Percentiles rank a stretch among this genome's conserved stretches.
Evolutionary conservation across 2,329 filamentous ascomycete genomes (phyloP).

Genomic region (Fusarium redolens): DNA sequence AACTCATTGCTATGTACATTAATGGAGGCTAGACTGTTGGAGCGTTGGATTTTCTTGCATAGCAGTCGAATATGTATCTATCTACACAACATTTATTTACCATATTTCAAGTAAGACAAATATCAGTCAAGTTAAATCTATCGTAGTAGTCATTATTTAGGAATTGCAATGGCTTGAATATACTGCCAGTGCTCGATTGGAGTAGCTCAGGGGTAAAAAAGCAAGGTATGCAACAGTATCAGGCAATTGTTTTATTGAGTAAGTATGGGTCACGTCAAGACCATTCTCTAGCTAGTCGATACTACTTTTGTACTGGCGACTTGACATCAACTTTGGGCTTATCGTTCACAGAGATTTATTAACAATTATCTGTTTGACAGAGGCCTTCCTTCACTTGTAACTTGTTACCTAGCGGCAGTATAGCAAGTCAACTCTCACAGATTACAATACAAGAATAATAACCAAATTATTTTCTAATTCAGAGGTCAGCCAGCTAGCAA

Average conservation of each 20-base stretch:
- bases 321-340: background rate
- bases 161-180: background rate
- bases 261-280: background rate
- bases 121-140: background rate
- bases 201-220: background rate
- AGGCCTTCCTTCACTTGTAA: background rate
- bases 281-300: too few species aligned
- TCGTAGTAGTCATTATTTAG: background rate
- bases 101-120: background rate
- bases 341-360: background rate
- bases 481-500: too few species aligned
- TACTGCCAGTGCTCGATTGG: background rate
- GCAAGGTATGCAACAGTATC: background rate
- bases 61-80: background rate
- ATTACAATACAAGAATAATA: background rate
- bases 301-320: background rate
- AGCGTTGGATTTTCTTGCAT: background rate
- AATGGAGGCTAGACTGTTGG: constrained; percentile 1
- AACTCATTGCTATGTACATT: constrained; percentile 5
- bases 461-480: background rate
- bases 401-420: background rate
- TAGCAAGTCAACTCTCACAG: background rate
- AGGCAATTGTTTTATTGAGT: background rate
- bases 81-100: background rate
- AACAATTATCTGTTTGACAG: background rate